Evolutionary conservation across 345 rosid genomes (phyloP).

Genomic region (Jatropha curcas): DNA sequence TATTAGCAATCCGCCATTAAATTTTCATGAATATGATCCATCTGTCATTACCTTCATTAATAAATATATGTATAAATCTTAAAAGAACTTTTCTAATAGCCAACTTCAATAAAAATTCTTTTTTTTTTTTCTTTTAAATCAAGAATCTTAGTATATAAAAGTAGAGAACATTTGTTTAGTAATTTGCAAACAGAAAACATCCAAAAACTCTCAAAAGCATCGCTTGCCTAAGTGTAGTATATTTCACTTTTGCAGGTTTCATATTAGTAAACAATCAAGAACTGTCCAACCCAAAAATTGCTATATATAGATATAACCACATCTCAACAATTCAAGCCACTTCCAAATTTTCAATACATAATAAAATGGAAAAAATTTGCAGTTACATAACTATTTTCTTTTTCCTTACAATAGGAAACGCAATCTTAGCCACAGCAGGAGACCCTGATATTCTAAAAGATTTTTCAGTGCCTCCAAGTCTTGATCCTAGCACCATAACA

Average conservation of each 20-base stretch:
- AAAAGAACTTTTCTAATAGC: no score
- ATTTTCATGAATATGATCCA: no score
- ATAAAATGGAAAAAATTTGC: slow-evolving; percentile 9
- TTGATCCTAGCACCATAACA: slow-evolving; percentile 18
- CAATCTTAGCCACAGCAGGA: slow-evolving; percentile 2
- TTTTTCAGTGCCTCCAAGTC: slow-evolving; percentile 26
- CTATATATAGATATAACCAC: background rate
- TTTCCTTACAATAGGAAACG: background rate
- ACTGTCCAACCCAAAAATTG: background rate
- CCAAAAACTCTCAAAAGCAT: background rate
- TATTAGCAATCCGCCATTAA: no score
- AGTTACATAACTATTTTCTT: background rate
- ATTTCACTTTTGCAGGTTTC: background rate
- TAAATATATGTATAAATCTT: no score
- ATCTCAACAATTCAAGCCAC: background rate
- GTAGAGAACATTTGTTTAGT: background rate
- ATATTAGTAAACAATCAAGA: background rate
- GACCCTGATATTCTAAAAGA: slow-evolving; percentile 26
- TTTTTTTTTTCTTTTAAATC: no score
- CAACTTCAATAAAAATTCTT: no score
- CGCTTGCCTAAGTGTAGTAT: background rate
- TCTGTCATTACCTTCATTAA: no score
- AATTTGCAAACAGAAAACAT: background rate
- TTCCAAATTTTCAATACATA: background rate
- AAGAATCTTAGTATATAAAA: no score